Conservation (phyloP, 2,329 filamentous ascomycete species). For the Graphiopsis chlorocephala region DNA sequence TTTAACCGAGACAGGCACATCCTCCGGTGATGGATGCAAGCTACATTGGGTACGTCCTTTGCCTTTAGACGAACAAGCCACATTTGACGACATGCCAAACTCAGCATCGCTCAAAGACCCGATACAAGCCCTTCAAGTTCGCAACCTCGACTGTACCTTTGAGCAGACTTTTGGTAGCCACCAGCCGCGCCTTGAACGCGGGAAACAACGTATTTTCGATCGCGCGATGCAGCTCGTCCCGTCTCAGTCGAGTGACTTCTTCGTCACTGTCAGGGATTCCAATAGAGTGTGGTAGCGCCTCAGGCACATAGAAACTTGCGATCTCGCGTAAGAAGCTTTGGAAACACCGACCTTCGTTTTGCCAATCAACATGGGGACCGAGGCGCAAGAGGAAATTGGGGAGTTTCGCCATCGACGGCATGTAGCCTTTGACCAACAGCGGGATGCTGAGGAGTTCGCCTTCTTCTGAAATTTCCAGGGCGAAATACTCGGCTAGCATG, state of each 20-base stretch:
- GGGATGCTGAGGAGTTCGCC: constrained; percentile 79
- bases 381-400: constrained; percentile 84
- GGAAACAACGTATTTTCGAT: constrained; percentile 89
- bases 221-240: constrained; percentile 61
- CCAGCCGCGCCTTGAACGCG: constrained; percentile 75
- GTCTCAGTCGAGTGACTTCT: constrained; percentile 38
- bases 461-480: constrained; percentile 72
- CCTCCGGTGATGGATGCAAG: not conserved
- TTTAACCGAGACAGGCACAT: not conserved
- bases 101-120: constrained; percentile 90
- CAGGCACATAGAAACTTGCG: constrained; percentile 86
- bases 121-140: constrained; percentile 86
- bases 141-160: constrained; percentile 81
- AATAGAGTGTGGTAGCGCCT: constrained; percentile 63
- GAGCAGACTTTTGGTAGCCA: constrained; percentile 77
- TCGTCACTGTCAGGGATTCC: constrained; percentile 32
- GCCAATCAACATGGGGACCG: constrained; percentile 86
- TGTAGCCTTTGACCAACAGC: constrained; percentile 83
- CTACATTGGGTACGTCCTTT: not conserved
- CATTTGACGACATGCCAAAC: not conserved
- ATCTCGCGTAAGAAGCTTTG: constrained; percentile 80
- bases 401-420: constrained; percentile 79
- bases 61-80: not conserved
- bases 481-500: constrained; percentile 93
- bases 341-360: constrained; percentile 80